phyloP scores from a whole-genome alignment of 2,329 filamentous ascomycete genomes.

The Colletotrichum tropicicola region DNA sequence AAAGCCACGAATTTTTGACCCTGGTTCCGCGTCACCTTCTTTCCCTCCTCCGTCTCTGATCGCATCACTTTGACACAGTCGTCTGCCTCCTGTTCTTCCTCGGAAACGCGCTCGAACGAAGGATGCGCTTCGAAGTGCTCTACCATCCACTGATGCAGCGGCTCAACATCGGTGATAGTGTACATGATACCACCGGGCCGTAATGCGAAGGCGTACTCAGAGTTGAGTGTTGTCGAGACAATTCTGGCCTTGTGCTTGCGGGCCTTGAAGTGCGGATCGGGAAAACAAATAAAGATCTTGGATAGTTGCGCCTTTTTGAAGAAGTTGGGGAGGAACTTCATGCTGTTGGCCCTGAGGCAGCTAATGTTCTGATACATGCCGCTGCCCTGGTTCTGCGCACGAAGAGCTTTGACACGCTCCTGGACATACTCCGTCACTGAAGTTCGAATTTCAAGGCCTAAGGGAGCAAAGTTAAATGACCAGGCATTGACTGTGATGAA shows the following conservation, averaged over 20 bases:
- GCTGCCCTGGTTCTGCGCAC: conserved; percentile 66
- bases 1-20: conserved; percentile 92
- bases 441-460: conserved; percentile 90
- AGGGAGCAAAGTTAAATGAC: conserved; percentile 10
- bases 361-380: conserved; percentile 84
- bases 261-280: conserved; percentile 97
- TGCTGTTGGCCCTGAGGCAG: conserved; percentile 91
- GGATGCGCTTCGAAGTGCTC: conserved; percentile 81
- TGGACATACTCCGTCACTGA: conserved; percentile 92
- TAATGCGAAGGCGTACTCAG: conserved; percentile 92
- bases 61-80: conserved; percentile 79
- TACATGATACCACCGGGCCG: conserved; percentile 88
- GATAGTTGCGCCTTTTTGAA: conserved; percentile 82
- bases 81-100: conserved; percentile 74
- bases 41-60: conserved; percentile 93
- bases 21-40: conserved; percentile 92
- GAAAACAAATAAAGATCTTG: conserved; percentile 98
- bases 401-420: conserved; percentile 84
- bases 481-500: conserved; percentile 1
- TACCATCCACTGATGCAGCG: conserved; percentile 94
- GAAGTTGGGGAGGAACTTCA: conserved; percentile 99
- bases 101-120: conserved; percentile 78
- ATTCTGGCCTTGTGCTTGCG: conserved; percentile 98
- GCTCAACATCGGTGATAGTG: conserved; percentile 97
- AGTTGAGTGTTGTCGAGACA: conserved; percentile 85